These are phyloP conservation scores for Inosperma sp. DNA, from an alignment of 768 basidiomycete species.

Conservation along the genomic window DNA sequence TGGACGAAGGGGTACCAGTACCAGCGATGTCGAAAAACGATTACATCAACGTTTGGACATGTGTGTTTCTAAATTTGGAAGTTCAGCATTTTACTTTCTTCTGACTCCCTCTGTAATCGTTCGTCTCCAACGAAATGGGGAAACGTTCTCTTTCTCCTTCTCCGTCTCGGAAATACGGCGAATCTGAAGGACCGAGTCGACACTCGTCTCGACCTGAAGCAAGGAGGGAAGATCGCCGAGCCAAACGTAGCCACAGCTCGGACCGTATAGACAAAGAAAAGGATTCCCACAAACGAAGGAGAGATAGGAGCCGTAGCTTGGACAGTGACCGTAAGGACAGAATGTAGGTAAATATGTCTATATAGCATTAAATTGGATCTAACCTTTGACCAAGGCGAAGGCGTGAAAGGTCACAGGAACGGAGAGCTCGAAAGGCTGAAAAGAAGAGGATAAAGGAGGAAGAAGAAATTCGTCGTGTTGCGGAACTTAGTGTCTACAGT, in stretches of 20 bases:
- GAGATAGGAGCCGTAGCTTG: constrained; percentile 30
- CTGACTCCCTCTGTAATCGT: too few relatives aligned
- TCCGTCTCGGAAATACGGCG: constrained; percentile 38
- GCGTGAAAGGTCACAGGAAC: constrained; percentile 82
- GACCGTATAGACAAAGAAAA: constrained; percentile 28
- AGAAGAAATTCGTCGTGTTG: constrained; percentile 88
- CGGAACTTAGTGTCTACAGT: constrained; percentile 94
- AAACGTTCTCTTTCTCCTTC: constrained; percentile 51
- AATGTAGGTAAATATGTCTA: constrained; percentile 32
- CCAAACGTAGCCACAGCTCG: constrained; percentile 30
- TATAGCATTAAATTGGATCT: constrained; percentile 8
- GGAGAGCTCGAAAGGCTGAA: constrained; percentile 80
- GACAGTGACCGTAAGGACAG: constrained; percentile 40
- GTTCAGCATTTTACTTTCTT: too few relatives aligned
- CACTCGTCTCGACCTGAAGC: constrained; percentile 34
- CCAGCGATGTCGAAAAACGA: too few relatives aligned
- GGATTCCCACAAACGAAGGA: constrained; percentile 23
- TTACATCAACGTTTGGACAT: too few relatives aligned
- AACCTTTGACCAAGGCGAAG: constrained; percentile 52
- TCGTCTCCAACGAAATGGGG: constrained; percentile 36
- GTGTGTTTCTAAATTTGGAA: too few relatives aligned
- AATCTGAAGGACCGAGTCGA: constrained; percentile 35
- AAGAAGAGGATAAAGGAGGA: constrained; percentile 80
- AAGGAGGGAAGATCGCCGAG: constrained; percentile 29
- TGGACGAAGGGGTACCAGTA: too few relatives aligned